phyloP scores from a whole-genome alignment of 345 rosid genomes.

The Euphorbia tirucalli region DNA sequence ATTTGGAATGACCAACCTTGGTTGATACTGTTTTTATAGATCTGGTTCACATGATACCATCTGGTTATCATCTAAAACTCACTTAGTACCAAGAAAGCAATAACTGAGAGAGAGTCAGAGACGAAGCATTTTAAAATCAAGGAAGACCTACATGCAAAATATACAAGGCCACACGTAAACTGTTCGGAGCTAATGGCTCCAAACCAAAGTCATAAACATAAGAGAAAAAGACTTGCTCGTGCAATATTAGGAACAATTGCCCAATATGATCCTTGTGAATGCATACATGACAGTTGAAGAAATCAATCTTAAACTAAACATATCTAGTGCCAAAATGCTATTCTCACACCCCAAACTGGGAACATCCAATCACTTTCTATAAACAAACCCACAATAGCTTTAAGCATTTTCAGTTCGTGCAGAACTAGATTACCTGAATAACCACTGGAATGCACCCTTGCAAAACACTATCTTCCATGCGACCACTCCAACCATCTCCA shows the following conservation, averaged over 20 bases:
- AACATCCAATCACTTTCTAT: not conserved
- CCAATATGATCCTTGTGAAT: not conserved
- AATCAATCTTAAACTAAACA: not conserved
- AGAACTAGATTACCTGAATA: constrained; percentile 64
- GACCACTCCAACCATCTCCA: constrained; percentile 99
- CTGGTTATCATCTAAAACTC: not conserved
- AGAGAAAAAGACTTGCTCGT: not conserved
- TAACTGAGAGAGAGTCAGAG: not conserved
- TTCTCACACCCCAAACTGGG: not conserved
- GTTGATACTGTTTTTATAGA: not conserved
- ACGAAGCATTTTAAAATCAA: not conserved
- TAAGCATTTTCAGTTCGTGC: not conserved
- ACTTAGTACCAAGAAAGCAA: not conserved
- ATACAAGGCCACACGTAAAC: too few relatives aligned
- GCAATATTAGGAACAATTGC: not conserved
- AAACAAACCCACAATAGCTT: not conserved
- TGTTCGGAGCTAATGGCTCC: not conserved
- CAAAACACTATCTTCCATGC: constrained; percentile 94
- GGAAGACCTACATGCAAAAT: not conserved
- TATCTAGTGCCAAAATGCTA: not conserved
- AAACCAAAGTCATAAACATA: not conserved
- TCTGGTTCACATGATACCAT: not conserved
- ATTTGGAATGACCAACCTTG: not conserved
- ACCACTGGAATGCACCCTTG: constrained; percentile 97
- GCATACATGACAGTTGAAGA: not conserved